Evolutionary conservation across 495 filamentous ascomycete species (phyloP).

Genomic region (Podospora sp.): DNA sequence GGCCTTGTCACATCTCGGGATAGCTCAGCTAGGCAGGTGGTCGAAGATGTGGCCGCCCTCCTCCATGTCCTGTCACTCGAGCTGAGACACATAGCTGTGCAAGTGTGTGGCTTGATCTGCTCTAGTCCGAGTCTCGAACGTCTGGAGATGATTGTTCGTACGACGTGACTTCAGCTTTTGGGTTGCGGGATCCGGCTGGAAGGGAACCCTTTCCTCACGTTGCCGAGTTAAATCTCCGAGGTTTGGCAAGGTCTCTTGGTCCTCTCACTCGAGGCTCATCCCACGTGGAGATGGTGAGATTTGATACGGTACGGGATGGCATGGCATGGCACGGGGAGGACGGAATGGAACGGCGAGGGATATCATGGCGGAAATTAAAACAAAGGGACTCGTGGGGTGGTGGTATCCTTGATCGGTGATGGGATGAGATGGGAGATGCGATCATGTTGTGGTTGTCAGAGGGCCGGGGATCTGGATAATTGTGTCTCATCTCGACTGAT

Average conservation of each 20-base stretch:
- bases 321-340: not conserved
- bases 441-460: not conserved
- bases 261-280: not conserved
- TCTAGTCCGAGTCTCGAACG: not conserved
- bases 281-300: not conserved
- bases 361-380: not conserved
- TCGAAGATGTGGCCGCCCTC: constrained; percentile 1
- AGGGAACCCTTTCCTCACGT: not conserved
- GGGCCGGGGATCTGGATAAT: not conserved
- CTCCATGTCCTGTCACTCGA: not conserved
- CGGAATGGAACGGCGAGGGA: not conserved
- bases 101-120: constrained; percentile 2
- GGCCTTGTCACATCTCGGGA: constrained; percentile 4
- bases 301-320: not conserved
- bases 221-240: not conserved
- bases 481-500: not conserved
- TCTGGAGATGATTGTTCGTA: not conserved
- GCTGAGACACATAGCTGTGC: not conserved
- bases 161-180: not conserved
- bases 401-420: not conserved
- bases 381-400: not conserved
- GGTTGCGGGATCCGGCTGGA: not conserved
- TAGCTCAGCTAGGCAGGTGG: constrained; percentile 7
- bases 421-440: not conserved
- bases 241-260: not conserved